These are phyloP conservation scores for Vaccinium myrtillus DNA, from an alignment of 148 eudicot species.

Conservation along the genomic window DNA sequence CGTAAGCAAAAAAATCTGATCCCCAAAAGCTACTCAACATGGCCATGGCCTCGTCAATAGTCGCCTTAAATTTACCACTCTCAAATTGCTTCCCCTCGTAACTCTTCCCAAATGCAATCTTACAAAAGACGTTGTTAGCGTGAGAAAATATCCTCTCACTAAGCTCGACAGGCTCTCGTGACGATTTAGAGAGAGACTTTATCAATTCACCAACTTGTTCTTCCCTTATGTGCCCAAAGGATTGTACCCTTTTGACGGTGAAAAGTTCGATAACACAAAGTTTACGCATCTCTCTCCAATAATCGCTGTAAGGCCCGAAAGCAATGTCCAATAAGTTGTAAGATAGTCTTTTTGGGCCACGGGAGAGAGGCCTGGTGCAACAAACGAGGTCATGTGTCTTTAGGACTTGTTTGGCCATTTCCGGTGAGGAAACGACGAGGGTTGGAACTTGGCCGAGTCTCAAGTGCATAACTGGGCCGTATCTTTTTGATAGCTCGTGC, in stretches of 20 bases:
- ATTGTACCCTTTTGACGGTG: not conserved
- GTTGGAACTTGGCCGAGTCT: not conserved
- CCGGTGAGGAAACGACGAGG: slow-evolving; percentile 7
- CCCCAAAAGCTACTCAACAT: not conserved
- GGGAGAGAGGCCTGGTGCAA: not conserved
- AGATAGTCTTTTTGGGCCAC: not conserved
- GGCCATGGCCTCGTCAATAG: not conserved
- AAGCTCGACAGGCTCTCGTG: not conserved
- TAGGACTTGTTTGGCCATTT: slow-evolving; percentile 14
- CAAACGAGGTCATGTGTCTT: slow-evolving; percentile 12
- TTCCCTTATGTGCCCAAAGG: not conserved
- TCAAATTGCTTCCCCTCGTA: not conserved
- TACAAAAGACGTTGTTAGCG: not conserved
- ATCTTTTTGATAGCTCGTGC: slow-evolving; percentile 4
- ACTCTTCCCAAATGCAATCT: slow-evolving; percentile 2
- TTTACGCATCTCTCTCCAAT: slow-evolving; percentile 5
- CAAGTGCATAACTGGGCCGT: slow-evolving; percentile 9
- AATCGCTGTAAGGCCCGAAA: not conserved
- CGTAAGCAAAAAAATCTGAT: not conserved
- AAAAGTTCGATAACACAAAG: not conserved
- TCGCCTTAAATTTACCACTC: not conserved
- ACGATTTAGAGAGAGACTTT: not conserved
- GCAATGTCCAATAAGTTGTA: slow-evolving; percentile 7
- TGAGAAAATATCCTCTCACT: not conserved
- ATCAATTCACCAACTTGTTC: not conserved